Evolutionary conservation across 2,329 filamentous ascomycete genomes (phyloP).

Genomic region (Ascochyta koolunga): DNA sequence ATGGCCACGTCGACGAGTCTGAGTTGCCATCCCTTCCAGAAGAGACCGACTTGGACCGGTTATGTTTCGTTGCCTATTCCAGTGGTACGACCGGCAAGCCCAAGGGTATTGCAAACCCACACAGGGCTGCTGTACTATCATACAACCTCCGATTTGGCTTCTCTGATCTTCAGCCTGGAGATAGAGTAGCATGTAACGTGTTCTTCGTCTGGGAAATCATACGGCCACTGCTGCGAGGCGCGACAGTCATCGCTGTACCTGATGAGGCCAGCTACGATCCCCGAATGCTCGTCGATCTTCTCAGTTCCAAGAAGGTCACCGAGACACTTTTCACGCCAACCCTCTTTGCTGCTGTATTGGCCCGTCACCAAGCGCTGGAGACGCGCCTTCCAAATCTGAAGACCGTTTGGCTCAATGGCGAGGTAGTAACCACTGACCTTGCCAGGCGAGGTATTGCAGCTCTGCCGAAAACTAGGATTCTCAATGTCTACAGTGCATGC

Average conservation of each 20-base stretch:
- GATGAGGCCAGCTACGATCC: constrained; percentile 81
- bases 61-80: constrained; percentile 82
- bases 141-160: constrained; percentile 75
- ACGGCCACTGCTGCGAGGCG: constrained; percentile 75
- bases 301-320: constrained; percentile 70
- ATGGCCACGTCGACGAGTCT: constrained; percentile 49
- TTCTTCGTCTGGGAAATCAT: constrained; percentile 89
- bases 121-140: constrained; percentile 74
- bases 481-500: constrained; percentile 83
- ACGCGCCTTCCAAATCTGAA: constrained; percentile 68
- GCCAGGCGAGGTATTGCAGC: constrained; percentile 70
- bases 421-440: constrained; percentile 80
- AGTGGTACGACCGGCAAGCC: constrained; percentile 78
- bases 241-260: constrained; percentile 75
- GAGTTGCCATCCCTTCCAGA: constrained; percentile 60
- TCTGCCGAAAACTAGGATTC: constrained; percentile 70
- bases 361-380: constrained; percentile 70
- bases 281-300: constrained; percentile 72
- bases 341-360: constrained; percentile 74
- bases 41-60: constrained; percentile 72
- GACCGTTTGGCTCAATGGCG: constrained; percentile 80
- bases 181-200: constrained; percentile 85
- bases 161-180: constrained; percentile 72
- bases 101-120: constrained; percentile 83
- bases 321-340: constrained; percentile 87